These are phyloP conservation scores for Marasmius fiardii DNA, from an alignment of 1,284 basidiomycete species.

Conservation along the genomic window DNA sequence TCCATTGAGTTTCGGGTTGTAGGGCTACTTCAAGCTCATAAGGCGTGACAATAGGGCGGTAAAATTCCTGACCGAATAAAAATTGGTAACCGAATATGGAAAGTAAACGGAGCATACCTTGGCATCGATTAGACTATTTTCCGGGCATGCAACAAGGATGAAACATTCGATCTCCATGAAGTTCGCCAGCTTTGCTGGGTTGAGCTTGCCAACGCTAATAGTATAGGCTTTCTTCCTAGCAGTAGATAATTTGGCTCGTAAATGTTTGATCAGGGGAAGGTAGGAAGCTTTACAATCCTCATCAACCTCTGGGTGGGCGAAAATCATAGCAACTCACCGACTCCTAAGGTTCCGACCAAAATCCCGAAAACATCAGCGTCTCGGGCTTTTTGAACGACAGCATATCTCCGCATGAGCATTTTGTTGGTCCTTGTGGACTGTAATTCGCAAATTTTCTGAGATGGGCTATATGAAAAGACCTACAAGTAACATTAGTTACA, in stretches of 20 bases:
- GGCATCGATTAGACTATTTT: slow-evolving; percentile 87
- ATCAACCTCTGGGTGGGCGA: background rate
- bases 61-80: slow-evolving; percentile 67
- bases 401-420: slow-evolving; percentile 91
- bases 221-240: slow-evolving; percentile 90
- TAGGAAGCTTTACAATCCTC: slow-evolving; percentile 61
- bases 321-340: slow-evolving; percentile 53
- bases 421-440: slow-evolving; percentile 73
- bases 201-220: slow-evolving; percentile 93
- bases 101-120: slow-evolving; percentile 44
- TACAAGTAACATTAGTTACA: slow-evolving; percentile 22
- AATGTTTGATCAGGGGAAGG: slow-evolving; percentile 74
- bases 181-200: slow-evolving; percentile 94
- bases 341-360: slow-evolving; percentile 91
- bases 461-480: slow-evolving; percentile 80
- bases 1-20: slow-evolving; percentile 67
- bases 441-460: slow-evolving; percentile 39
- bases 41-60: slow-evolving; percentile 90
- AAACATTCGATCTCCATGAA: slow-evolving; percentile 98
- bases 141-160: slow-evolving; percentile 91
- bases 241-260: slow-evolving; percentile 63
- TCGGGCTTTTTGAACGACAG: slow-evolving; percentile 83
- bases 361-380: slow-evolving; percentile 95
- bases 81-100: background rate
- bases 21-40: slow-evolving; percentile 90